Base-by-base conservation (phyloP, 2,329 filamentous ascomycete genomes). In the Thermomyces lanuginosus region DNA sequence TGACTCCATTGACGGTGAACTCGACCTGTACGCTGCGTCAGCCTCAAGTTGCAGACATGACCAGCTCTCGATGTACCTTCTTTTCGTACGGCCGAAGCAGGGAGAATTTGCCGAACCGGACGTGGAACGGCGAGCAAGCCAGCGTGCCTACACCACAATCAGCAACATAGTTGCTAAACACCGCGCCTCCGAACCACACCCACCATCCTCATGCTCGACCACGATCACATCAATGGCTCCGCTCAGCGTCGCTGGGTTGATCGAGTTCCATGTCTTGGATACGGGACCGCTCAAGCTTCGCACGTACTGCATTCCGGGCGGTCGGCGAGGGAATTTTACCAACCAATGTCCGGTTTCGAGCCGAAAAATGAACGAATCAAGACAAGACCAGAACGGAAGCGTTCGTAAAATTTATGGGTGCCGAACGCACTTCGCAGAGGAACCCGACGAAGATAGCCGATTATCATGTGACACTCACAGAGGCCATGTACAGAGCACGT, bases 211-310 rank as follows among this genome's bases (percentile, higher is more conserved):
- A 41, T 91, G 83, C 56, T 98, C 83, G 32, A 98, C 83, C 29
- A 98, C 86, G 41, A 98, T 92, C 42, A 95, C 86, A 65, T 98
- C 89, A 59, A 98, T 95, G 47, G 89, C 89, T 47, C 89, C 89
- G 59, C 82, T 92, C 31, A 98, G 70, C 8, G 89, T 98, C 22
- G 89, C 83, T 26, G 89, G 89, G 55, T 98, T 98, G 65, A 98
- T 92, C 14, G 84, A 93, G 58, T 98, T 98, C 89, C 89, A 98
- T 54, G 89, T 86, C 60, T 89, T 93, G 43, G 84, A 92, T 44
- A 98, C 86, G 27, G 83, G 91, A 51, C 84, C 84, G 55, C 82
- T 89, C 44, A 95, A 71, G 48, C 84, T 92, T 42, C 89, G 72
- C 41, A 95, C 84, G 78, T 95, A 95, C 66, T 95, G 84, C 89